Evolutionary conservation across 495 filamentous ascomycete species (phyloP), one percentile per base, ranked within the genome.

Genomic region (Penicillium arizonense): DNA sequence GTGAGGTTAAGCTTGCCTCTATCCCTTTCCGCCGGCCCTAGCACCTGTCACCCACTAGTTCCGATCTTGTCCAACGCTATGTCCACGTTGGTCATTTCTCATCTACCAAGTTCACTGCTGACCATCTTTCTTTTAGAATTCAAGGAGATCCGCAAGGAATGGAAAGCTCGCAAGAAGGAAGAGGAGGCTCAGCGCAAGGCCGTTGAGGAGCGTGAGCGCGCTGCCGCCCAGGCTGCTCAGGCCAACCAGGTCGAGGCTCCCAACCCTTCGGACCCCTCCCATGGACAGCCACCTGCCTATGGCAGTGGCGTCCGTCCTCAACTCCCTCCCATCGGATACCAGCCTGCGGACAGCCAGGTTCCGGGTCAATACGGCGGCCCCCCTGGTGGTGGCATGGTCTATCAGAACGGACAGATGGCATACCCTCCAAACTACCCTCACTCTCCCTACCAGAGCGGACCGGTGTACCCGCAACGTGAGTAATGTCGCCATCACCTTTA

Each of bases 91-190:
- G 18, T 30, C 28, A 30, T 7, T 5, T 30, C 2, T n/a, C 28
- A 16, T 23, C 24, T 18, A 18, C 18, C n/a, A 24, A 38, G 23
- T 11, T 24, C 28, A 7, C 16, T 56, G 50, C 58, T 64, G 41
- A 59, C 43, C 14, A 30, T 50, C 33, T 20, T 28, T 47, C 35
- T 50, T 39, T 55, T 64, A 98, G 94, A 97, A 70, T 98, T 98
- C 75, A 98, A 98, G 73, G 94, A 98, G 62, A 97, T 98, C 53
- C 89, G 94, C 46, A 96, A 97, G 69, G 91, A 97, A 67, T 98
- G 94, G 94, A 98, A 98, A 72, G 88, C 89, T 14, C 90, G 92
- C 54, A 98, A 97, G 83, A 97, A 98, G 88, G 94, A 98, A 70
- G 94, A 97, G 60, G 94, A 97, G 52, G 84, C 83, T 50, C 76